Evolutionary conservation across 768 basidiomycete genomes (phyloP), one percentile per base, ranked within the genome.

Genomic region (Trametes gibbosa): DNA sequence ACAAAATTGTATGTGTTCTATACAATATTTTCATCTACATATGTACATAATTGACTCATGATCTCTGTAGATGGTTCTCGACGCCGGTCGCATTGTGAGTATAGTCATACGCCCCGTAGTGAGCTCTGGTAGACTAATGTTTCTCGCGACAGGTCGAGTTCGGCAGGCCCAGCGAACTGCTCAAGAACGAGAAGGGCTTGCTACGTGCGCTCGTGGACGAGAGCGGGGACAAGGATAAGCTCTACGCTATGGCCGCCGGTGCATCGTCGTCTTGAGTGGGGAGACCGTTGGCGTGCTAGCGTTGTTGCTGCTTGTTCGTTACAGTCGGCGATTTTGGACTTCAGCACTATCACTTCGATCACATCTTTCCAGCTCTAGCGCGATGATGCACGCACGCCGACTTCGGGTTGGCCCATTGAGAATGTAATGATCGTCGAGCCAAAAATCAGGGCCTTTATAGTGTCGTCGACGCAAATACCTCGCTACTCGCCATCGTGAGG

Each of bases 1-100:
- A 85, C 66, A 79, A 81, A 62, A 80, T 84, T 48, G 74, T 84
- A 58, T 48, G 65, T 62, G 24, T 3, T 6, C 49, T 16, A 55
- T 25, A 7, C 21, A 14, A 23, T 4, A 2, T 34, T 13, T 14
- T n/a, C 17, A 12, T n/a, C 12, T 19, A 1, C 19, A 8, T 13
- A 17, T 14, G 13, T 50, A 35, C 16, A 16, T 16, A 13, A 5
- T n/a, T 34, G 29, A 37, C n/a, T 23, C 23, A 1, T 40, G 6
- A 12, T 24, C n/a, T 34, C 23, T 42, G 21, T 43, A 77, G 78
- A 76, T 77, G 74, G 75, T 78, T 16, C 70, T 77, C 7, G 77
- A 78, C 43, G 70, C 72, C 9, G 77, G 78, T 34, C 71, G 65
- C 17, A 67, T 77, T 19, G 76, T 78, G 43, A 71, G 63, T 54